Evolutionary conservation across 768 basidiomycete genomes (phyloP).

Genomic region (Tulasnella sp.): DNA sequence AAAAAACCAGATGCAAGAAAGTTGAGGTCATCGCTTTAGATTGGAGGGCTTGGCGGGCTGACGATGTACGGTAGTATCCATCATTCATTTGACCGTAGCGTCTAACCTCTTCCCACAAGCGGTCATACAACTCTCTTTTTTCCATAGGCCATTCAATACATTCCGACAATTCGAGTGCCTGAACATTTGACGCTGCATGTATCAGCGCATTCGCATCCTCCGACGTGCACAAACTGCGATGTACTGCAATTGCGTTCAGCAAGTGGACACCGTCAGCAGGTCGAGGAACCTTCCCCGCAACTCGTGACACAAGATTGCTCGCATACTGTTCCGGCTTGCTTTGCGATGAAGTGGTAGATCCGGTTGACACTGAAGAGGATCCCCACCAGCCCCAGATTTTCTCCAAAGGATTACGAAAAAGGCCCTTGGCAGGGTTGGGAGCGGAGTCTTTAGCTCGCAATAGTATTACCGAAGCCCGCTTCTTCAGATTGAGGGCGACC

Average conservation of each 20-base stretch:
- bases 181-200: neutral
- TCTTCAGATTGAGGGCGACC: too few relatives aligned
- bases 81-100: too few relatives aligned
- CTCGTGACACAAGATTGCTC: neutral
- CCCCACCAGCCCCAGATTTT: neutral
- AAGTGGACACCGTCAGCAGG: neutral
- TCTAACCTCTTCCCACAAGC: neutral
- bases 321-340: neutral
- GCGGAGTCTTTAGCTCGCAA: too few relatives aligned
- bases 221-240: neutral
- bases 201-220: neutral
- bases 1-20: too few relatives aligned
- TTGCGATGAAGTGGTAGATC: too few relatives aligned
- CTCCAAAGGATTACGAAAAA: neutral
- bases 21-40: too few relatives aligned
- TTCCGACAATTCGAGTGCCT: neutral
- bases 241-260: neutral
- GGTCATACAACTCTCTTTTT: neutral
- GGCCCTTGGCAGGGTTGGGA: too few relatives aligned
- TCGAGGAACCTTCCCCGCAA: neutral
- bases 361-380: too few relatives aligned
- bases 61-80: too few relatives aligned
- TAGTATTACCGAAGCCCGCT: too few relatives aligned
- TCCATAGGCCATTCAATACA: neutral
- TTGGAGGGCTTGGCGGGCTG: too few relatives aligned